phyloP scores from a whole-genome alignment of 2,329 filamentous ascomycete genomes.

The Periconia macrospinosa region DNA sequence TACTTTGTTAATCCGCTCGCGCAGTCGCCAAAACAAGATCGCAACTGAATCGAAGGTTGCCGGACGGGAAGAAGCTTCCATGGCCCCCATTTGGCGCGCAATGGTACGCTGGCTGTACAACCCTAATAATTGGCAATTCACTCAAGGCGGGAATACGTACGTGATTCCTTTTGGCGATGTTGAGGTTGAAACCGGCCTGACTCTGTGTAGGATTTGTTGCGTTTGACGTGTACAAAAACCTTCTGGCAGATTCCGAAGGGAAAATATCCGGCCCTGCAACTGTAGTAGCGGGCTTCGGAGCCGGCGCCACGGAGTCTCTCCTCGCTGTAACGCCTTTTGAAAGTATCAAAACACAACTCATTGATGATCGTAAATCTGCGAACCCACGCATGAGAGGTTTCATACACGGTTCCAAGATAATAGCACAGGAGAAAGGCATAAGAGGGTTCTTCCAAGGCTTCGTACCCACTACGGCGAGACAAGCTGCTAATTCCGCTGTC shows the following conservation, averaged over 20 bases:
- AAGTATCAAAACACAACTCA: conserved; percentile 97
- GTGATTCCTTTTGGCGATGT: conserved; percentile 40
- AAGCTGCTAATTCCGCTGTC: conserved; percentile 91
- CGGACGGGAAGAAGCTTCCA: conserved; percentile 82
- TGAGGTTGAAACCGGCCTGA: conserved; percentile 6
- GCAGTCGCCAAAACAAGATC: conserved; percentile 90
- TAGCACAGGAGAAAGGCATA: conserved; percentile 83
- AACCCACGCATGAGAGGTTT: conserved; percentile 91
- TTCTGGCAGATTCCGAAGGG: conserved; percentile 81
- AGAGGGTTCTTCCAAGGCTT: conserved; percentile 97
- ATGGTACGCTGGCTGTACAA: conserved; percentile 98
- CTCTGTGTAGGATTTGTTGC: conserved; percentile 74
- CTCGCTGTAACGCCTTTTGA: conserved; percentile 96
- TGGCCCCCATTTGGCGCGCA: conserved; percentile 92
- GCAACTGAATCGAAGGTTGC: conserved; percentile 84
- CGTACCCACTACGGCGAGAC: conserved; percentile 88
- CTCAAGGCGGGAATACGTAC: conserved; percentile 92
- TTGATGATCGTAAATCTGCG: conserved; percentile 87
- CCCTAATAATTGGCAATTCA: conserved; percentile 93
- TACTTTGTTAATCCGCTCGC: background rate
- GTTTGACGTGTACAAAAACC: conserved; percentile 88
- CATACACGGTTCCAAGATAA: conserved; percentile 84
- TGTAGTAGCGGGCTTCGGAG: conserved; percentile 90
- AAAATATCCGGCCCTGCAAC: conserved; percentile 89
- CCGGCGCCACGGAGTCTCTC: conserved; percentile 89